A percentile compares a stretch with the other conserved stretches of the same genome.
Conservation (phyloP, 1,284 basidiomycete genomes). For the Tylopilus sp. region DNA sequence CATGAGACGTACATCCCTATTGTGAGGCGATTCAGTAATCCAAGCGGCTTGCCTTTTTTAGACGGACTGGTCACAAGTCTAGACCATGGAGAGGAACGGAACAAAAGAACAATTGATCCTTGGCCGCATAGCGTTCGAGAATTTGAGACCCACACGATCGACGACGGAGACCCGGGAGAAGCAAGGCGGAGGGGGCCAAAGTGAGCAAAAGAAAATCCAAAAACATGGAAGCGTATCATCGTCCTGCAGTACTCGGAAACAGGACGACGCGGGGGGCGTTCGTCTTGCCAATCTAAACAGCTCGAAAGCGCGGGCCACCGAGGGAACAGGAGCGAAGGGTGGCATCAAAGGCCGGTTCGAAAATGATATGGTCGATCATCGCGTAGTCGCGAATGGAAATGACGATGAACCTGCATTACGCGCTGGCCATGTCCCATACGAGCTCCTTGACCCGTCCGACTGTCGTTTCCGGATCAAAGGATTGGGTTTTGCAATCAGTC, state of each 20-base stretch:
- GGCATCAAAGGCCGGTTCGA: background rate
- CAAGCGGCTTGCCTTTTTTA: too few relatives aligned
- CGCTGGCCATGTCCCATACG: slow-evolving; percentile 78
- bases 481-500: slow-evolving; percentile 69
- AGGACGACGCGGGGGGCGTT: slow-evolving; percentile 76
- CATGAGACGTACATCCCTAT: slow-evolving; percentile 29
- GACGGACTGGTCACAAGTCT: too few relatives aligned
- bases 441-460: slow-evolving; percentile 80
- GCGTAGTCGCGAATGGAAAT: slow-evolving; percentile 12
- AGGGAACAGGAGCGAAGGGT: too few relatives aligned
- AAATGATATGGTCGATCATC: slow-evolving; percentile 10
- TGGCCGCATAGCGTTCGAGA: background rate
- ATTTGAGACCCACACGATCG: background rate
- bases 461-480: slow-evolving; percentile 74
- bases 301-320: too few relatives aligned
- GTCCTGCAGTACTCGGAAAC: slow-evolving; percentile 74
- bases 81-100: too few relatives aligned
- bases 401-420: slow-evolving; percentile 41
- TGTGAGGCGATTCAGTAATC: background rate
- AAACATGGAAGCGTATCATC: slow-evolving; percentile 63
- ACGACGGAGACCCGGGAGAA: background rate
- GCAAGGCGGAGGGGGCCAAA: background rate
- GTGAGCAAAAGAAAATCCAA: background rate
- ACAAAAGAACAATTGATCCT: too few relatives aligned
- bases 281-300: slow-evolving; percentile 68